Percentiles rank a stretch among this genome's conserved stretches.
These are phyloP conservation scores for Phellopilus nigrolimitatus DNA, from an alignment of 1,284 basidiomycete species.

Conservation along the genomic window DNA sequence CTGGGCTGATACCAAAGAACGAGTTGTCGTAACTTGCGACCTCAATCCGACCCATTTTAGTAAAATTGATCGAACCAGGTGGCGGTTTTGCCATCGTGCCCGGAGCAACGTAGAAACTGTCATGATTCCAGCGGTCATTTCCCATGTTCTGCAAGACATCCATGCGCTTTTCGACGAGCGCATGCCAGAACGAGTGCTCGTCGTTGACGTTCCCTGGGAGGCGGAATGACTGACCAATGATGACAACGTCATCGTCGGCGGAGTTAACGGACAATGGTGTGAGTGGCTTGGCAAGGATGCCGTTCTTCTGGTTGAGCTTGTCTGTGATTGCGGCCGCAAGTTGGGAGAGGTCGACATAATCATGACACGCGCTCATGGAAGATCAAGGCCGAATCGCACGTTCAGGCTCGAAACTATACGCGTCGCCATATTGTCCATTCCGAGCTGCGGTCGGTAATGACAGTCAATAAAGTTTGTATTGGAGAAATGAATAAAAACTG, in stretches of 20 bases:
- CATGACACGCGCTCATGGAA: slow-evolving; percentile 34
- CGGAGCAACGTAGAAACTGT: slow-evolving; percentile 28
- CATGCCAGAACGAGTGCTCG: slow-evolving; percentile 31
- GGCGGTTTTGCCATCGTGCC: slow-evolving; percentile 18
- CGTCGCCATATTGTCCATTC: slow-evolving; percentile 28
- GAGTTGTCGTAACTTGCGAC: slow-evolving; percentile 30
- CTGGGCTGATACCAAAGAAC: slow-evolving; percentile 34
- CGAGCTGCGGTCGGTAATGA: neutral
- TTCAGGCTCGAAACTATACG: slow-evolving; percentile 32
- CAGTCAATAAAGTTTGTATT: neutral
- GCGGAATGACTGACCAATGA: slow-evolving; percentile 34
- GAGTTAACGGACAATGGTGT: neutral
- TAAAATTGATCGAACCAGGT: slow-evolving; percentile 30
- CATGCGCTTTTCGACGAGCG: slow-evolving; percentile 30
- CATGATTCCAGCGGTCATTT: slow-evolving; percentile 33
- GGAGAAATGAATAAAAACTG: neutral
- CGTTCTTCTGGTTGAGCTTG: slow-evolving; percentile 18
- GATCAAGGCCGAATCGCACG: slow-evolving; percentile 25
- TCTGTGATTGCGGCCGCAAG: slow-evolving; percentile 27
- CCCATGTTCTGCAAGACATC: slow-evolving; percentile 30
- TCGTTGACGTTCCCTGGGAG: slow-evolving; percentile 32
- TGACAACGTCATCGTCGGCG: slow-evolving; percentile 28
- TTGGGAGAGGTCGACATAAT: slow-evolving; percentile 29
- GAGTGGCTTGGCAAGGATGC: slow-evolving; percentile 17
- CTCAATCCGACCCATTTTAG: slow-evolving; percentile 32